Percentiles rank a stretch among this genome's conserved stretches.
These are phyloP conservation scores for Taphrina sp. DNA, from an alignment of 1,139 yeast genomes.

Conservation along the genomic window DNA sequence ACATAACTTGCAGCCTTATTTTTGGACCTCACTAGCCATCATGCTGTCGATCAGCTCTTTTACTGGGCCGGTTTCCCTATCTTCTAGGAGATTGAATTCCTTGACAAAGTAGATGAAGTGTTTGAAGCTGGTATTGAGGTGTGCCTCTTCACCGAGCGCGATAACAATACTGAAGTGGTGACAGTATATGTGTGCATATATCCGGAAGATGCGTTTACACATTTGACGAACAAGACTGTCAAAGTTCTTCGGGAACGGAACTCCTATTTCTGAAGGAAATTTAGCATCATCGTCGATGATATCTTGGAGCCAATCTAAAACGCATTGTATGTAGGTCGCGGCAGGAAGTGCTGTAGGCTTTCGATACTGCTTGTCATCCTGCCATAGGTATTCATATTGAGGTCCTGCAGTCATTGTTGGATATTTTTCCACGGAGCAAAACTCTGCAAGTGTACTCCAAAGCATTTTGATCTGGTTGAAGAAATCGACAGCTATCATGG, in stretches of 20 bases:
- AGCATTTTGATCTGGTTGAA: conserved; percentile 95
- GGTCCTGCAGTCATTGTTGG: conserved; percentile 65
- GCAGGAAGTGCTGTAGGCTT: conserved; percentile 80
- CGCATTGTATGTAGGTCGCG: conserved; percentile 86
- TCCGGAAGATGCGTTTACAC: conserved; percentile 83
- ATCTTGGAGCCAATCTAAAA: conserved; percentile 92
- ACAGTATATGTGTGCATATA: conserved; percentile 97
- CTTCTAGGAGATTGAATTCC: conserved; percentile 71
- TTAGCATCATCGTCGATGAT: conserved; percentile 84
- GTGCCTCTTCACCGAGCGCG: conserved; percentile 88
- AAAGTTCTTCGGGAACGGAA: conserved; percentile 59
- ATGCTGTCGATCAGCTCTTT: conserved; percentile 78
- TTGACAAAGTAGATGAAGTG: conserved; percentile 86
- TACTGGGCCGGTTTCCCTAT: conserved; percentile 87
- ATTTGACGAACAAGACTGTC: conserved; percentile 76
- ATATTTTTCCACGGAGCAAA: conserved; percentile 88
- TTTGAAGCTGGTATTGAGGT: conserved; percentile 87
- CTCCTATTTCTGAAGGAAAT: conserved; percentile 84
- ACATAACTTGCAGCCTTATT: too few relatives aligned
- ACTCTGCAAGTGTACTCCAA: conserved; percentile 92
- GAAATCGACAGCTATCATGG: conserved; percentile 57
- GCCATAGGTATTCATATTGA: conserved; percentile 80
- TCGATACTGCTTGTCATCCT: conserved; percentile 55
- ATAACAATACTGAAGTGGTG: conserved; percentile 95
- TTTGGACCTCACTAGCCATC: conserved; percentile 40